phyloP scores from a whole-genome alignment of 768 basidiomycete genomes.

The Tulasnella sp. region DNA sequence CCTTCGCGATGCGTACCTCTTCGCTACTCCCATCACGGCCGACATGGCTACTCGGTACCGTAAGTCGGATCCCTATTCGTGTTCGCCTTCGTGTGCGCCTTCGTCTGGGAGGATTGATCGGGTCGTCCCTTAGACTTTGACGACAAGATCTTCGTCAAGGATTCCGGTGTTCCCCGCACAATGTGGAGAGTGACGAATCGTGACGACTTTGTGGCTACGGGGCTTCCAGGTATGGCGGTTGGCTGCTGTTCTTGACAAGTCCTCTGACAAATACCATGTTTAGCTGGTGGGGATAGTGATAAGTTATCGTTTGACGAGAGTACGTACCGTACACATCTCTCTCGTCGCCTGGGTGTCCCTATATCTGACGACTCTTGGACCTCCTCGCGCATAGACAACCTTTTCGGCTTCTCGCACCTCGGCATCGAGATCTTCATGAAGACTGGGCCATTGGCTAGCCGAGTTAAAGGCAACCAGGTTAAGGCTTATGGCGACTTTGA shows the following conservation, averaged over 20 bases:
- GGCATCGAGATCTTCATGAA: conserved; percentile 27
- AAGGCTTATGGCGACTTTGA: not conserved
- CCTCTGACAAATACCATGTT: too few species aligned
- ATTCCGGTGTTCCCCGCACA: conserved; percentile 16
- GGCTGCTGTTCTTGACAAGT: too few species aligned
- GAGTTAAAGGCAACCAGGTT: conserved; percentile 6
- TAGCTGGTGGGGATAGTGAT: not conserved
- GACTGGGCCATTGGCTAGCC: conserved; percentile 4
- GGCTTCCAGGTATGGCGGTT: conserved; percentile 25
- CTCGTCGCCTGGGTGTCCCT: not conserved
- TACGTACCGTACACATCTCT: not conserved
- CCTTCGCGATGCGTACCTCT: conserved; percentile 32
- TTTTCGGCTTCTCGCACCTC: conserved; percentile 27
- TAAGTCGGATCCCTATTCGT: conserved; percentile 7
- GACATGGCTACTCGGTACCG: conserved; percentile 24
- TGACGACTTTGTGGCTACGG: conserved; percentile 31
- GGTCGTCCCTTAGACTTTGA: not conserved
- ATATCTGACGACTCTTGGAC: not conserved
- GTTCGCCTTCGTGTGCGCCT: not conserved
- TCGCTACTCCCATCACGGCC: conserved; percentile 29
- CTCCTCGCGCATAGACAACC: not conserved
- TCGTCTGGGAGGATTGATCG: not conserved
- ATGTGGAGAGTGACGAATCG: conserved; percentile 29
- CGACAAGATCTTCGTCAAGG: conserved; percentile 1
- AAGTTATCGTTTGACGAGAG: not conserved